Evolutionary conservation across 2,329 filamentous ascomycete genomes (phyloP), one percentile per base, ranked within the genome.

Genomic region (Epicoccum sorghinum): DNA sequence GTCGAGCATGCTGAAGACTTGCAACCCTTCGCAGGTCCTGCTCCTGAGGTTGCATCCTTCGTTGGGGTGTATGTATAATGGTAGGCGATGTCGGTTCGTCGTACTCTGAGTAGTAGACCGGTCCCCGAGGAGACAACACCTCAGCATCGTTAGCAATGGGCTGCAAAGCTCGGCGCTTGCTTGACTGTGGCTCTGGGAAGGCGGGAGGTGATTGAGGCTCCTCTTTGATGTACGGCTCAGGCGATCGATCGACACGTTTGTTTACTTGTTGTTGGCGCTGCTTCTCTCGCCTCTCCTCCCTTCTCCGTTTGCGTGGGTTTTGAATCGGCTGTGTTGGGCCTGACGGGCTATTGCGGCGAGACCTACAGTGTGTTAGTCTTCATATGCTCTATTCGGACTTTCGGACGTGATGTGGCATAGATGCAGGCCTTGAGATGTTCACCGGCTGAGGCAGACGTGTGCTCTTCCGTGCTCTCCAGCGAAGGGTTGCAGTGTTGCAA

Each of bases 151-250:
- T 66, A 7, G 70, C 63, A 32, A 67, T 37, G 23, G 73, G 66
- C 39, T 76, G 71, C 13, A 75, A 66, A 40, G 74, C 72, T 50
- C 77, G 68, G 32, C 75, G 75, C 48, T 75, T 75, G 44, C 75
- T 72, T 6, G 73, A 66, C 37, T 74, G 74, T 25, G 68, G 42
- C 44, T 78, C 74, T 12, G 78, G 72, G 55, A 86, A 82, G 1
- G 82, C 81, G 37, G 83, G 83, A 18, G 85, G 85, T 10, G 85
- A 87, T 14, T 86, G 74, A 7, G 85, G 84, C 65, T 88, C 85
- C 61, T 84, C 80, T 67, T 87, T 88, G 67, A 88, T 85, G 59
- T 80, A 81, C 7, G 82, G 75, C 50, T 81, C 81, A 3, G 73
- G 74, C 12, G 72, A 75, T 23, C 58, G 66, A 30, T 62, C 57